These are phyloP conservation scores for Pistacia vera DNA, from an alignment of 345 rosid genomes.

Conservation along the genomic window DNA sequence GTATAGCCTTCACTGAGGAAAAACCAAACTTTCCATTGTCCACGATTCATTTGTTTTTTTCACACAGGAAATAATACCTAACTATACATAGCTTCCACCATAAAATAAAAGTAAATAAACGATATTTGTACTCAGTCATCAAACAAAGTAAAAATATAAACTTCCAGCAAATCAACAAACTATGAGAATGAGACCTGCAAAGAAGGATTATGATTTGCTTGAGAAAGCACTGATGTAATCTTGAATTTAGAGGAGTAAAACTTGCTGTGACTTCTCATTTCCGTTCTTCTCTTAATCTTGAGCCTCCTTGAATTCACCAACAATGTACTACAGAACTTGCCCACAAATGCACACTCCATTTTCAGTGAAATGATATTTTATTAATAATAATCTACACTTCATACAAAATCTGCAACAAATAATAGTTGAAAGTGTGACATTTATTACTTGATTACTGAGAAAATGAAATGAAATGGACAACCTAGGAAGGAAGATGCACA, in stretches of 20 bases:
- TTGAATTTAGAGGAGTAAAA: neutral
- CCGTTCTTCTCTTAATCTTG: neutral
- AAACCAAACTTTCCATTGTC: neutral
- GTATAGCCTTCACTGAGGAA: neutral
- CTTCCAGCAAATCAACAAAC: too few relatives aligned
- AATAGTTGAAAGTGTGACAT: too few relatives aligned
- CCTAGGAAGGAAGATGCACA: too few relatives aligned
- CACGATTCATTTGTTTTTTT: too few relatives aligned
- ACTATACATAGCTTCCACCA: neutral
- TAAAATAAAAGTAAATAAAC: neutral
- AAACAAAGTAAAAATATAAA: neutral
- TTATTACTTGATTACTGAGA: neutral
- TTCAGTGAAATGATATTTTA: neutral
- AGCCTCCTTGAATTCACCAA: conserved; percentile 6
- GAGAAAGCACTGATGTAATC: conserved; percentile 11
- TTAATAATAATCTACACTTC: neutral
- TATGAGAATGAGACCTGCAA: conserved; percentile 9
- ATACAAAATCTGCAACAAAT: neutral
- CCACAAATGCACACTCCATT: conserved; percentile 21
- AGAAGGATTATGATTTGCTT: conserved; percentile 7
- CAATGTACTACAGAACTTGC: conserved; percentile 6
- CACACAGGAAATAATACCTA: neutral
- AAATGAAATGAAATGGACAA: neutral
- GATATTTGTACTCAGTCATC: neutral
- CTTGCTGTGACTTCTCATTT: neutral